A percentile compares a stretch with the other conserved stretches of the same genome.
Conservation (phyloP, 2,329 filamentous ascomycete species). For the Didymella lethalis region DNA sequence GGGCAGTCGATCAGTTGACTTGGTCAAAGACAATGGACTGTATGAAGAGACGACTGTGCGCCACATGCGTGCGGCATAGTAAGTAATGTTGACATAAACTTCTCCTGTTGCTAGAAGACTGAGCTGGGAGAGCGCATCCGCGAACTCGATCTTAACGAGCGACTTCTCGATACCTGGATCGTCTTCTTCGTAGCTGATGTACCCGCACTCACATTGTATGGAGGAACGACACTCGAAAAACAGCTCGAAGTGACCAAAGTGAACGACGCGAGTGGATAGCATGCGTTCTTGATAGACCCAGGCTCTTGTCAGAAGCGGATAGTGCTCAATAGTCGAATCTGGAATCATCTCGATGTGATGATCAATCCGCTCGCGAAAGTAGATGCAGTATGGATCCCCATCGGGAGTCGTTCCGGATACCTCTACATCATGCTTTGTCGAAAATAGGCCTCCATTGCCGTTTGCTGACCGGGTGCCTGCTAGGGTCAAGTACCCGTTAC, state of each 20-base stretch:
- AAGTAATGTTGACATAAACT: neutral
- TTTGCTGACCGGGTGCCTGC: neutral
- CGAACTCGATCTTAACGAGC: neutral
- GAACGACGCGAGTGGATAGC: neutral
- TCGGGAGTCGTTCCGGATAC: neutral
- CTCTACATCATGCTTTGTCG: neutral
- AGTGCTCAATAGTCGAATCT: neutral
- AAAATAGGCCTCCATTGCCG: neutral
- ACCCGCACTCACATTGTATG: neutral
- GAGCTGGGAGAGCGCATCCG: neutral
- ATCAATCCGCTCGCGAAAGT: neutral
- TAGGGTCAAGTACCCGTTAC: neutral
- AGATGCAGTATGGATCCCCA: neutral
- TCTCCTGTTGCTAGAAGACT: neutral
- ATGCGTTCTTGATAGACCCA: neutral
- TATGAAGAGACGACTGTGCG: neutral
- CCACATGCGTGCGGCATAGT: neutral
- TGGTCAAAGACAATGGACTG: neutral
- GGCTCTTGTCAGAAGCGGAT: neutral
- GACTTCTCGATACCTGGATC: neutral
- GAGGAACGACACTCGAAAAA: neutral
- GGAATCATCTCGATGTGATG: neutral
- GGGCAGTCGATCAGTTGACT: neutral
- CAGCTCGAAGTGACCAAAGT: neutral
- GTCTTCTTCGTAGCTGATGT: neutral